Base-by-base conservation (phyloP, 108 stramenopile species). In the Cyclotella atomus region DNA sequence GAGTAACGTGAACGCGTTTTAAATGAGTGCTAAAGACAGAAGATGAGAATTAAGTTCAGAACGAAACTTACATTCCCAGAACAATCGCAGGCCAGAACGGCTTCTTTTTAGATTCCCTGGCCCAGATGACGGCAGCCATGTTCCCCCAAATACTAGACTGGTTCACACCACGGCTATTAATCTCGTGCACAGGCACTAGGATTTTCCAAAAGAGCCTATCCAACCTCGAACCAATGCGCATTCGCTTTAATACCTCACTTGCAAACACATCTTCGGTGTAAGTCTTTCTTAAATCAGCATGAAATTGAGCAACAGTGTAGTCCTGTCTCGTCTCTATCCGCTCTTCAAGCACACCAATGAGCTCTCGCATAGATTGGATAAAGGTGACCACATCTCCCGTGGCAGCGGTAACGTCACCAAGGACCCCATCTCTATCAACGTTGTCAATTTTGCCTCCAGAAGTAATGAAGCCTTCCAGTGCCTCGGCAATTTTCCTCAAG, bases 41-140 rank as follows among this genome's bases (percentile, higher is more conserved):
- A 49, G n/a, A n/a, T n/a, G n/a, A n/a, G n/a, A n/a, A n/a, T n/a
- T n/a, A n/a, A n/a, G n/a, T n/a, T n/a, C 9, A 25, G 10, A 46
- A 47, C 41, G 32, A 50, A 53, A 69, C 79, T 73, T 80, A 80
- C 75, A 95, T 95, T 61, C 94, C 94, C 29, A 95, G 66, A 35
- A 92, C 91, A 27, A 95, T 82, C n/a, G 94, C 91, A 15, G 94
- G 94, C 94, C 94, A 95, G 62, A 76, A 93, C 0, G 94, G 94
- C 59, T 93, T 92, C 73, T 95, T 92, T 81, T 87, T 91, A 50
- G 85, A 86, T 71, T 95, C 94, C 21, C 94, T 76, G 10, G 91
- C 94, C 94, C 94, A 95, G 16, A 95, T 88, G 19, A 85, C 79
- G n/a, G 94, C 91, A 24, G 94, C 94, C 87, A 92, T 93, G 68